A percentile compares a stretch with the other conserved stretches of the same genome.
These are phyloP conservation scores for Nannochloropsis granulata DNA, from an alignment of 108 stramenopile genomes.

Conservation along the genomic window DNA sequence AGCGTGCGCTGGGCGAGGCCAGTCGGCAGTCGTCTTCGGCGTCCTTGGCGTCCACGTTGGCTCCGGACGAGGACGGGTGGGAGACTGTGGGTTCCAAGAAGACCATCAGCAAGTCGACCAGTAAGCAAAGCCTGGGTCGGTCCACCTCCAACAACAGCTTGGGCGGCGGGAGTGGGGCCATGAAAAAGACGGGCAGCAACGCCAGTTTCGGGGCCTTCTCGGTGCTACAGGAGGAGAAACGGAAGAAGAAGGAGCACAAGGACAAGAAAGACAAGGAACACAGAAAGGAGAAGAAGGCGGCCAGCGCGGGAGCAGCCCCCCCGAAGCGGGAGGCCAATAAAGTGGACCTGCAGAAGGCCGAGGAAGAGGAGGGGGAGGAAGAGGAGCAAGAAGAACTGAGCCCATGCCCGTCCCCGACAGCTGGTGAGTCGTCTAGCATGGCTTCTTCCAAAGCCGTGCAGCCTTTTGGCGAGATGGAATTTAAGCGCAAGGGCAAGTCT, in stretches of 20 bases:
- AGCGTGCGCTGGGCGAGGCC: not conserved
- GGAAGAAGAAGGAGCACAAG: not conserved
- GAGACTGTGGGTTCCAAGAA: not conserved
- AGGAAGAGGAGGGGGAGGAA: not conserved
- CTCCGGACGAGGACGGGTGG: not conserved
- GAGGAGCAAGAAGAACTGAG: not conserved
- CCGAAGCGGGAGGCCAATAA: not conserved
- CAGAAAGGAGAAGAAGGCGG: not conserved
- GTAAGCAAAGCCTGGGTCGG: not conserved
- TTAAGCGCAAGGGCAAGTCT: not conserved
- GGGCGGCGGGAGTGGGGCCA: not conserved
- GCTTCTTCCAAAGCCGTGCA: not conserved
- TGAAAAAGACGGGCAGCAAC: not conserved
- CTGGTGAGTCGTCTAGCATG: not conserved
- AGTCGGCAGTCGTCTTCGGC: not conserved
- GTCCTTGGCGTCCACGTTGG: not conserved
- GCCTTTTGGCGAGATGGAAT: not conserved
- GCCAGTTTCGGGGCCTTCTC: not conserved
- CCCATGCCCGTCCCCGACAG: not conserved
- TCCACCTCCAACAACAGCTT: not conserved
- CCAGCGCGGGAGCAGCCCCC: not conserved
- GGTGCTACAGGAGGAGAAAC: not conserved
- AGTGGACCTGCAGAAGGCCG: not conserved
- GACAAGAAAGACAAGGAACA: not conserved
- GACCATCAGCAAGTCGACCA: not conserved